Evolutionary conservation across 169 alveolate species (phyloP), one percentile per base, ranked within the genome.

Genomic region (Eimeria necatrix): DNA sequence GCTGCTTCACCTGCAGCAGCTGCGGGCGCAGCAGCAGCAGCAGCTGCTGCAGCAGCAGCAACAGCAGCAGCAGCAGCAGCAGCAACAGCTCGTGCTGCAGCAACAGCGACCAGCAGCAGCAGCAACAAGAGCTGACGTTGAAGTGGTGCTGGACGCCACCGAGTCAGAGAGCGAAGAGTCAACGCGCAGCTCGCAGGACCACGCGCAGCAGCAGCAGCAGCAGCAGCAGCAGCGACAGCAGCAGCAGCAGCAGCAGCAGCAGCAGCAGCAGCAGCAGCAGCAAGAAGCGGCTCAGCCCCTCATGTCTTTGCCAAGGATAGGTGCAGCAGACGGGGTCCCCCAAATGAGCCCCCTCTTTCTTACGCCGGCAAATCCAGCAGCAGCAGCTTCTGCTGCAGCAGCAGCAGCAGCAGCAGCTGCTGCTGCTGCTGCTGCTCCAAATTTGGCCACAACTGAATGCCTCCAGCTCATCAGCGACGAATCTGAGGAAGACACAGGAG

Each of bases 331-430:
- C 20, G 64, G 64, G 64, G 64, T 8, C 64, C 64, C 64, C 64
- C 64, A 14, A 56, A 14, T 14, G 64, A 56, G 64, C 64, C 14
- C 20, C 64, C 14, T 56, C n/a, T n/a, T n/a, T n/a, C n/a, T n/a
- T n/a, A n/a, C n/a, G n/a, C n/a, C n/a, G n/a, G n/a, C n/a, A n/a
- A n/a, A n/a, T n/a, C n/a, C n/a, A n/a, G n/a, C n/a, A n/a, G 64
- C 64, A 56, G 64, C 64, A 56, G 20, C 64, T 14, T 56, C 64
- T 9, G 64, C 64, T 8, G 14, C 64, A 56, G 64, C 64, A 56
- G 64, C 64, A 56, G 64, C 64, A 56, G 64, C 64, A 56, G 64
- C 64, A 56, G 64, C 64, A 56, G 64, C 64, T 56, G 20, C 64
- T 14, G 64, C n/a, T n/a, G n/a, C n/a, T n/a, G n/a, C n/a, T n/a